A percentile compares a stretch with the other conserved stretches of the same genome.
Evolutionary conservation across 148 eudicot species (phyloP).

Genomic region (Fagopyrum homotropicum): DNA sequence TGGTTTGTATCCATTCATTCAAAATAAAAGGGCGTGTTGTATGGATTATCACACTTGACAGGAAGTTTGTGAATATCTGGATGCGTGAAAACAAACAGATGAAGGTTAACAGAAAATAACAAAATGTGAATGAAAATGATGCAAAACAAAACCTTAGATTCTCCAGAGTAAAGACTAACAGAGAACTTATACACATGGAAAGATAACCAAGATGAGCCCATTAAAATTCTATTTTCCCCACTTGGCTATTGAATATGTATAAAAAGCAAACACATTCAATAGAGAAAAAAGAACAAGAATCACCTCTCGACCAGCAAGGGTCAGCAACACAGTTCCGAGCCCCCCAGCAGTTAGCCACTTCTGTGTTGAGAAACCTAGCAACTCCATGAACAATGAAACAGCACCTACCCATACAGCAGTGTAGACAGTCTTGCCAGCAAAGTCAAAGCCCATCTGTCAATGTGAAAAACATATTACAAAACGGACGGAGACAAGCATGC

Average conservation of each 20-base stretch:
- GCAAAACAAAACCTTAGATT: background rate
- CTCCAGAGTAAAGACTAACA: background rate
- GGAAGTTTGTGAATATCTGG: slow-evolving; percentile 90
- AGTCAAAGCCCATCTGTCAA: slow-evolving; percentile 79
- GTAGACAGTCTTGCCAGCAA: slow-evolving; percentile 85
- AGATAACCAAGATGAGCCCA: background rate
- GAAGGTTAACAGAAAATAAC: background rate
- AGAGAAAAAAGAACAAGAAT: background rate
- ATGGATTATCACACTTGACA: slow-evolving; percentile 89
- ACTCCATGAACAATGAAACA: slow-evolving; percentile 81
- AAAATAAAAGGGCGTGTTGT: slow-evolving; percentile 81
- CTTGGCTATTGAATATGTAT: background rate
- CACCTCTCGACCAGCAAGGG: slow-evolving; percentile 99
- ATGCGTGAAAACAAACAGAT: background rate
- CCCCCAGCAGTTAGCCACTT: slow-evolving; percentile 96
- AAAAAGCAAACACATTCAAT: slow-evolving; percentile 4
- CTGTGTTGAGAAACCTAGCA: slow-evolving; percentile 91
- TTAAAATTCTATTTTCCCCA: background rate
- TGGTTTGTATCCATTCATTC: slow-evolving; percentile 89
- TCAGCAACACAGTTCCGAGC: slow-evolving; percentile 87
- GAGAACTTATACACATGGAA: background rate
- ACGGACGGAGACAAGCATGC: background rate
- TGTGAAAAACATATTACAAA: background rate
- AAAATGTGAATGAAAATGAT: background rate
- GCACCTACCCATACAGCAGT: slow-evolving; percentile 96